Conservation (phyloP, 2,329 filamentous ascomycete species). For the Clarireedia paspali region DNA sequence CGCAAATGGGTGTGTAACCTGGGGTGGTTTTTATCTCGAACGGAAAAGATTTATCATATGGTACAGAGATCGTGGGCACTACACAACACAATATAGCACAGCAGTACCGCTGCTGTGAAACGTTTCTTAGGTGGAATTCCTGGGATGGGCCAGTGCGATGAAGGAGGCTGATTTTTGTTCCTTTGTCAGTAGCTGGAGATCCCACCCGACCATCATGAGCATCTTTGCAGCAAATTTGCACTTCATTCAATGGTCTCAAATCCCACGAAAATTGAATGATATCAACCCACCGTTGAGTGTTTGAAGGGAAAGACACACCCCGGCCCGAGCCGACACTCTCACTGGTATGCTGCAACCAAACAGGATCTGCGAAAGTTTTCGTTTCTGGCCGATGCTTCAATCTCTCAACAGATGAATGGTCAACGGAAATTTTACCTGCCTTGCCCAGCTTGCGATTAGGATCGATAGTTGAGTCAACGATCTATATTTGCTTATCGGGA, state of each 20-base stretch:
- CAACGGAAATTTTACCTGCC: not conserved
- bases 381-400: not conserved
- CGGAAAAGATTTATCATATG: constrained; percentile 10
- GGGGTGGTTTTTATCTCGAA: constrained; percentile 4
- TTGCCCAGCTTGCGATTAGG: not conserved
- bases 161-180: not conserved
- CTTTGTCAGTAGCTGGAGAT: not conserved
- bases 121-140: not conserved
- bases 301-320: not conserved
- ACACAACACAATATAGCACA: constrained; percentile 2
- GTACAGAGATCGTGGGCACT: constrained; percentile 9
- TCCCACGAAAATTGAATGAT: not conserved
- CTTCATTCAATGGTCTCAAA: not conserved
- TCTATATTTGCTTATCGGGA: not conserved
- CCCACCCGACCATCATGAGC: not conserved
- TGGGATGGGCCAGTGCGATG: not conserved
- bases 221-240: not conserved
- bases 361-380: not conserved
- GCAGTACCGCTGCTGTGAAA: constrained; percentile 9
- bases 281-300: constrained; percentile 1
- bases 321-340: constrained; percentile 4
- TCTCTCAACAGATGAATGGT: not conserved
- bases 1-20: constrained; percentile 2
- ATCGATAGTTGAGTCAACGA: constrained; percentile 3
- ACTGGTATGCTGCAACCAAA: not conserved